A percentile compares a stretch with the other conserved stretches of the same genome.
phyloP scores from a whole-genome alignment of 2,329 filamentous ascomycete genomes.

The Penicillium olsonii region DNA sequence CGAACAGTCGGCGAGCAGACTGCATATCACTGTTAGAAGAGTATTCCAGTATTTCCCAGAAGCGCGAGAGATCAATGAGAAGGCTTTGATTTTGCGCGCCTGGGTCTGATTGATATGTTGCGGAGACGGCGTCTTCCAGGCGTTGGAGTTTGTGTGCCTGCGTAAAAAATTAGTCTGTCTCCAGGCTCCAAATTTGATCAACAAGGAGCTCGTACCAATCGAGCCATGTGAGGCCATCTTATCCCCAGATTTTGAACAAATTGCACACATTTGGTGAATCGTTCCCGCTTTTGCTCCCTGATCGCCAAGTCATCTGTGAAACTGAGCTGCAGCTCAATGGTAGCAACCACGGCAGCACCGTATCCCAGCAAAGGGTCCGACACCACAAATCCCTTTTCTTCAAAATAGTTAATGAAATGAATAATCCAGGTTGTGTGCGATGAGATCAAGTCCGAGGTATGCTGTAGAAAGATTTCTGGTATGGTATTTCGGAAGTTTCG shows the following conservation, averaged over 20 bases:
- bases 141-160: slow-evolving; percentile 47
- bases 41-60: slow-evolving; percentile 54
- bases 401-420: slow-evolving; percentile 52
- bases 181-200: background rate
- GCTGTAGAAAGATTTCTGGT: slow-evolving; percentile 57
- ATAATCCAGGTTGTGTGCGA: slow-evolving; percentile 57
- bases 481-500: slow-evolving; percentile 55
- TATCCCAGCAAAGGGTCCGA: slow-evolving; percentile 53
- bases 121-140: slow-evolving; percentile 48
- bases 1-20: slow-evolving; percentile 44
- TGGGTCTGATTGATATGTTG: slow-evolving; percentile 43
- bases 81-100: slow-evolving; percentile 38
- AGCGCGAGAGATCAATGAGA: slow-evolving; percentile 49
- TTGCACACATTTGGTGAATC: slow-evolving; percentile 48
- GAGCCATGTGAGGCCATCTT: slow-evolving; percentile 50
- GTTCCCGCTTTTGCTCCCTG: slow-evolving; percentile 45
- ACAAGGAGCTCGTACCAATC: slow-evolving; percentile 36
- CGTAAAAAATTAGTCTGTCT: background rate
- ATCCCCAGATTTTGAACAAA: slow-evolving; percentile 46
- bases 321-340: slow-evolving; percentile 57
- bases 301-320: slow-evolving; percentile 48
- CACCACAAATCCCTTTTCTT: slow-evolving; percentile 48
- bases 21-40: slow-evolving; percentile 44
- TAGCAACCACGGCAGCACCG: slow-evolving; percentile 55
- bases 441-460: slow-evolving; percentile 54